These are phyloP conservation scores for Heliosperma pusillum DNA, from an alignment of 148 eudicot species.

Conservation along the genomic window DNA sequence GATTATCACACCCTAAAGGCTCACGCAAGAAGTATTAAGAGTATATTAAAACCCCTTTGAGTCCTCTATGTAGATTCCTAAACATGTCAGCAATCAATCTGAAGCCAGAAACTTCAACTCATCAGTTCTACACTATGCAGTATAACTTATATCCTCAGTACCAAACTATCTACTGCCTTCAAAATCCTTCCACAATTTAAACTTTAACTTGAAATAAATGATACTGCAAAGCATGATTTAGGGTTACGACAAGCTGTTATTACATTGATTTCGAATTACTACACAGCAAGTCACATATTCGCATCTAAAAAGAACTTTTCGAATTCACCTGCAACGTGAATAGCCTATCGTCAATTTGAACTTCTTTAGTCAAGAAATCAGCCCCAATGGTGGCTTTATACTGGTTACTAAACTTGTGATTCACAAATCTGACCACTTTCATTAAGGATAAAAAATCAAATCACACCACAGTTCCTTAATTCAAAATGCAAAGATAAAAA, in stretches of 20 bases:
- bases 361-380: slow-evolving; percentile 77
- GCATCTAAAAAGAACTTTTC: neutral
- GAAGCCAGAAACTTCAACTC: neutral
- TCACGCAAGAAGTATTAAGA: neutral
- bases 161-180: neutral
- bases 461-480: neutral
- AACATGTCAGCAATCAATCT: neutral
- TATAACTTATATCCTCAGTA: neutral
- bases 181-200: neutral
- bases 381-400: slow-evolving; percentile 86
- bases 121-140: neutral
- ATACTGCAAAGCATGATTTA: neutral
- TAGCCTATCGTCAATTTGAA: slow-evolving; percentile 67
- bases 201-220: neutral
- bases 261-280: neutral
- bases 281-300: neutral
- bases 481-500: neutral
- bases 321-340: slow-evolving; percentile 69
- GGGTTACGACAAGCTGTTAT: neutral
- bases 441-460: slow-evolving; percentile 21
- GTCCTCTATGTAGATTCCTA: neutral
- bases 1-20: neutral
- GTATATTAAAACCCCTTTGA: neutral
- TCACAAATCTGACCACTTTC: slow-evolving; percentile 51
- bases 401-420: slow-evolving; percentile 66